Conservation (phyloP, 768 basidiomycete genomes). For the Gloeopeniophorella convolvens region DNA sequence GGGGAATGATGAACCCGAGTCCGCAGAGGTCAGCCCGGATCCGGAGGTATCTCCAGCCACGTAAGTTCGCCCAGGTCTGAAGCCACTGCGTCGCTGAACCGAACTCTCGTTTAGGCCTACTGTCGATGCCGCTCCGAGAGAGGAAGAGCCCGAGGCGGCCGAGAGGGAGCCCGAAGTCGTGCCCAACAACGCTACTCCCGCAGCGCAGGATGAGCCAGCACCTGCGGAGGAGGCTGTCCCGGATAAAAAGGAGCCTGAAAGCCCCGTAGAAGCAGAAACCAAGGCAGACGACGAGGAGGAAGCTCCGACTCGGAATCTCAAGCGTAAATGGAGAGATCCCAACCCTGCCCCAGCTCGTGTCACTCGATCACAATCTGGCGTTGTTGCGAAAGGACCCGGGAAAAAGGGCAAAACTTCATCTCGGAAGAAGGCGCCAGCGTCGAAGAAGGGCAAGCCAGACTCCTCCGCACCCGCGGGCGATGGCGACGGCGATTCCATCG, state of each 20-base stretch:
- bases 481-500: constrained; percentile 15
- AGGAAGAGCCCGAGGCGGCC: not conserved
- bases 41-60: not conserved
- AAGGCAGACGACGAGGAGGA: not conserved
- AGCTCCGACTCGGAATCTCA: constrained; percentile 9
- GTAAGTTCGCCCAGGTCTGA: constrained; percentile 1
- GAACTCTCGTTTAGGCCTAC: no score
- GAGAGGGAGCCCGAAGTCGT: not conserved
- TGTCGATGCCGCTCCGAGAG: not conserved
- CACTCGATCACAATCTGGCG: constrained; percentile 23
- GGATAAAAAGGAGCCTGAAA: not conserved
- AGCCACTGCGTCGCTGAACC: no score
- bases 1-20: not conserved
- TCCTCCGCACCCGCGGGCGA: not conserved
- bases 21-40: not conserved
- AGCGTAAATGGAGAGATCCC: constrained; percentile 25
- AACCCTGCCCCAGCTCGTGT: constrained; percentile 15
- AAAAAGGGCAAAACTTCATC: not conserved
- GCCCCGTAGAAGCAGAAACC: not conserved
- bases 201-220: not conserved
- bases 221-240: not conserved
- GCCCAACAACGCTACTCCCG: not conserved
- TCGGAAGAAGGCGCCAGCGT: constrained; percentile 1
- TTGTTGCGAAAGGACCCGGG: constrained; percentile 1
- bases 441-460: constrained; percentile 1